Base-by-base conservation (phyloP, 2,329 filamentous ascomycete genomes). In the Colletotrichum sojae region DNA sequence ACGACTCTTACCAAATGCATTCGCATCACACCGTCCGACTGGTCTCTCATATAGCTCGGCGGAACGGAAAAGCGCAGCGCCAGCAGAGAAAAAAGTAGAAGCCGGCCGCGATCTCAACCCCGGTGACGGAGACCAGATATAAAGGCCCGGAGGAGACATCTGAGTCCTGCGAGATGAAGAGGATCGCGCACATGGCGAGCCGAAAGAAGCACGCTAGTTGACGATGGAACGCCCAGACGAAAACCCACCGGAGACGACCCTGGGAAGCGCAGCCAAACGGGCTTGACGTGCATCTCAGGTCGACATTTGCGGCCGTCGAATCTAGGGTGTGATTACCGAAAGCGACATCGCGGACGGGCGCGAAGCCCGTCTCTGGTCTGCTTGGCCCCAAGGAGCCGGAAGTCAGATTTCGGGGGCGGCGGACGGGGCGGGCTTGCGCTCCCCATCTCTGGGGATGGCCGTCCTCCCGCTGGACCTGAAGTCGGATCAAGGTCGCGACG, bases 191-290 rank as follows among this genome's bases (percentile, higher is more conserved):
- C 18, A 20, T 54, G 51, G 51, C 16, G 20, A 27, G 31, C 20
- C 20, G 15, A 55, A 4, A 2, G 31, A 22, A 6, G 22, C 15
- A 39, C 36, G 49, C 62, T 31, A 56, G 9, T 22, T 6, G 31
- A 0, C 5, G 36, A 56, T 15, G 1, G 36, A 52, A 31, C 40
- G 55, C 62, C 66, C 13, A 66, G 62, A 66, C 66, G 66, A 53
- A 52, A 66, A 66, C 15, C 22, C 22, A 43, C 22, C 66, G 66
- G 66, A 36, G 62, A 46, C 31, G 60, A 60, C 22, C 31, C 31
- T 36, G 31, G 31, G 31, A 9, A 36, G 31, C 62, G 66, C 55
- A 36, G 9, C 45, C 49, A 5, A 52, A 9, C n/a, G 13, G 9
- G 20, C 18, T 22, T 25, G 31, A 54, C 51, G n/a, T 49, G 51